Conservation (phyloP, 2,329 filamentous ascomycete genomes). For the Fusarium sp. region DNA sequence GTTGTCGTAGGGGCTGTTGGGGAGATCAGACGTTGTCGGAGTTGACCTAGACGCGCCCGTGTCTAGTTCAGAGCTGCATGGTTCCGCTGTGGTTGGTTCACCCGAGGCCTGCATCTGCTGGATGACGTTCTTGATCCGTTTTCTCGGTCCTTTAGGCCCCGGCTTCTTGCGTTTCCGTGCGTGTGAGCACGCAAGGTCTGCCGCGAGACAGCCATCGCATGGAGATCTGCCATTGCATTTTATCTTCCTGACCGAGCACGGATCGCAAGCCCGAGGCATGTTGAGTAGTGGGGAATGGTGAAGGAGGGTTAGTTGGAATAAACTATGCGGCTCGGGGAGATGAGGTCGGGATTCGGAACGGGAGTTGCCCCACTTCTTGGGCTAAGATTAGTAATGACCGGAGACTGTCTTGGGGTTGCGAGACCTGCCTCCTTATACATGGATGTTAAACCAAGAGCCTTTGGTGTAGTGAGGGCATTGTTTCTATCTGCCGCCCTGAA, state of each 20-base stretch:
- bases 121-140: conserved; percentile 28
- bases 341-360: background rate
- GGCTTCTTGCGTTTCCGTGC: conserved; percentile 26
- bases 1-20: background rate
- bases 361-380: background rate
- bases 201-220: conserved; percentile 7
- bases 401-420: too few relatives aligned
- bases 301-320: background rate
- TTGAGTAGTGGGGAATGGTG: background rate
- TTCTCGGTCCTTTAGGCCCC: conserved; percentile 21
- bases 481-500: too few relatives aligned
- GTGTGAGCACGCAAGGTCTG: conserved; percentile 19
- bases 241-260: conserved; percentile 19
- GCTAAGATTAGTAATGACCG: background rate
- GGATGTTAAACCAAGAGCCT: too few relatives aligned
- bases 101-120: background rate
- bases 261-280: conserved; percentile 21
- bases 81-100: background rate
- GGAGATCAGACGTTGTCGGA: background rate
- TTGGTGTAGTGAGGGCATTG: too few relatives aligned
- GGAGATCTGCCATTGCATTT: conserved; percentile 9
- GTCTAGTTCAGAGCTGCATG: background rate
- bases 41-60: background rate
- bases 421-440: too few relatives aligned
- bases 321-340: background rate